Evolutionary conservation across 495 filamentous ascomycete species (phyloP).

Genomic region (Xylaria nigripes): DNA sequence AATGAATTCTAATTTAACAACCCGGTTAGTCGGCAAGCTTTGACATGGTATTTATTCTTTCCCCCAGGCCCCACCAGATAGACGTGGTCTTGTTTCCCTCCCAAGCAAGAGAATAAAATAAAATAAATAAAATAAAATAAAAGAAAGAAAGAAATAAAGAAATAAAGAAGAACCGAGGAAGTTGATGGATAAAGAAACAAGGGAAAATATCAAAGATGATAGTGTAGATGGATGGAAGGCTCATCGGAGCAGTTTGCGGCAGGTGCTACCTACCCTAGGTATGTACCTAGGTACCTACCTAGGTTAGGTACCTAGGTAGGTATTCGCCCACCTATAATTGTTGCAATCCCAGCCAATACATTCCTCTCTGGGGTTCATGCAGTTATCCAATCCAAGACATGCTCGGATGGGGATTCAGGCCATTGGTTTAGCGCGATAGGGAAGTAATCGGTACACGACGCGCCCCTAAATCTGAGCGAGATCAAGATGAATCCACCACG

Average conservation of each 20-base stretch:
- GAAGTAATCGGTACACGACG: not conserved
- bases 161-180: too few relatives aligned
- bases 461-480: not conserved
- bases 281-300: too few relatives aligned
- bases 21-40: slow-evolving; percentile 4
- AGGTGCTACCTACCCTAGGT: too few relatives aligned
- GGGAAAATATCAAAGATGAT: not conserved
- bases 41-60: slow-evolving; percentile 8
- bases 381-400: not conserved
- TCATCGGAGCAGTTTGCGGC: too few relatives aligned
- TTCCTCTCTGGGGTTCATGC: not conserved
- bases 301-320: too few relatives aligned
- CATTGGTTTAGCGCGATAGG: not conserved
- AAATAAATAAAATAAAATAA: not conserved
- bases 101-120: not conserved
- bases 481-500: not conserved
- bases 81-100: slow-evolving; percentile 4
- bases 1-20: not conserved
- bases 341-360: too few relatives aligned
- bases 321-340: too few relatives aligned
- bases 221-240: not conserved
- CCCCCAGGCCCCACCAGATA: not conserved
- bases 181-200: not conserved
- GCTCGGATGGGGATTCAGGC: not conserved
- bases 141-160: not conserved